Percentiles rank a stretch among this genome's conserved stretches.
Evolutionary conservation across 2,329 filamentous ascomycete genomes (phyloP).

Genomic region (Monosporascus sp.): DNA sequence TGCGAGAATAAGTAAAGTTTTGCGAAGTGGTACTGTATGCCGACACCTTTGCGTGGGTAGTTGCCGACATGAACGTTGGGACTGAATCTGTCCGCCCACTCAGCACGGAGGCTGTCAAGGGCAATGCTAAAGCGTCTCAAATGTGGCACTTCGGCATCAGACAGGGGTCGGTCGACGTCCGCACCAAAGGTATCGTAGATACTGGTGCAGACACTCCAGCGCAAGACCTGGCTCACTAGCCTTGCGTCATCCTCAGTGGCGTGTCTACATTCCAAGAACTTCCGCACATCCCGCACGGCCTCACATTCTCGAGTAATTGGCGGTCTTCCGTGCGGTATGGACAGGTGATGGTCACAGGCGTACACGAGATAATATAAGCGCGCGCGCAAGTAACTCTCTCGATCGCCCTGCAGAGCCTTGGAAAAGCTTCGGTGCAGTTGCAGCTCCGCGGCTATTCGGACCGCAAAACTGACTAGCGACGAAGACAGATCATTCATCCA

Average conservation of each 20-base stretch:
- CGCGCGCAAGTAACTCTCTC: constrained; percentile 47
- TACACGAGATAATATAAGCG: constrained; percentile 60
- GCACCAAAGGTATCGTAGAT: constrained; percentile 11
- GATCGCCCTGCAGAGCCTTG: constrained; percentile 39
- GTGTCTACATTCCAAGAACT: constrained; percentile 6
- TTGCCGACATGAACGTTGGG: constrained; percentile 25
- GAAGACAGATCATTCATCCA: constrained; percentile 53
- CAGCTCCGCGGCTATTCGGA: constrained; percentile 53
- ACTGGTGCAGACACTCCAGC: constrained; percentile 7
- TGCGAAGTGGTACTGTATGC: constrained; percentile 28
- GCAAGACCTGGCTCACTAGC: constrained; percentile 12
- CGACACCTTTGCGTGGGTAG: constrained; percentile 27
- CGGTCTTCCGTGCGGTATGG: constrained; percentile 47
- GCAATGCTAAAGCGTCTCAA: constrained; percentile 14
- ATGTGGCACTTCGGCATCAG: constrained; percentile 9
- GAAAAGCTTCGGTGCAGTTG: constrained; percentile 50
- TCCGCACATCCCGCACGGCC: constrained; percentile 1
- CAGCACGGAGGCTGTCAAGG: constrained; percentile 16
- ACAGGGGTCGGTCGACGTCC: constrained; percentile 8
- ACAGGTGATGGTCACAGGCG: constrained; percentile 62
- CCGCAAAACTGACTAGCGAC: constrained; percentile 56
- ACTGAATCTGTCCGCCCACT: constrained; percentile 17
- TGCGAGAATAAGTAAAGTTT: constrained; percentile 29
- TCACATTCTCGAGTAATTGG: constrained; percentile 10
- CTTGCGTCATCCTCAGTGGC: constrained; percentile 10